Conservation (phyloP, 2,329 filamentous ascomycete genomes). For the Talaromyces funiculosus region DNA sequence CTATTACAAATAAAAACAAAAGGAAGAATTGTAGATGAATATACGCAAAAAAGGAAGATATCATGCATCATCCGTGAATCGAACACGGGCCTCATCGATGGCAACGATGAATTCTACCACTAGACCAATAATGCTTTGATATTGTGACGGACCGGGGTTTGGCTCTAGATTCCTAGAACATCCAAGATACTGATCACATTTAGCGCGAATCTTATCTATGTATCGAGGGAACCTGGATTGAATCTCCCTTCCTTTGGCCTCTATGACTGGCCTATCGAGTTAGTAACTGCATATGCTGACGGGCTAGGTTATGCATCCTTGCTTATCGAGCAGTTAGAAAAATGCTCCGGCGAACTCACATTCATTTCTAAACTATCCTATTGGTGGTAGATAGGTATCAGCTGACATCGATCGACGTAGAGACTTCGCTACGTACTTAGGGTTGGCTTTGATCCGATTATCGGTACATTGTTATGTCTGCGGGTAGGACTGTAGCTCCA, state of each 20-base stretch:
- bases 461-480: background rate
- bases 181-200: background rate
- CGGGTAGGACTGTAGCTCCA: background rate
- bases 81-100: conserved; percentile 19
- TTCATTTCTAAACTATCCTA: background rate
- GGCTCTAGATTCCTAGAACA: accelerated
- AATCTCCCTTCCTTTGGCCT: too few species aligned
- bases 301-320: background rate
- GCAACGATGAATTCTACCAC: conserved; percentile 20
- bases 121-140: conserved; percentile 18
- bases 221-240: background rate
- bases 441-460: background rate
- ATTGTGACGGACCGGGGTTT: background rate
- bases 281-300: too few species aligned
- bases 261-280: too few species aligned
- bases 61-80: conserved; percentile 18
- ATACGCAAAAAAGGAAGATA: background rate
- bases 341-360: background rate
- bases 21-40: background rate
- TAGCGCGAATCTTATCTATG: background rate
- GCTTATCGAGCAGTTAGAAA: background rate
- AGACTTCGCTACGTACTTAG: background rate
- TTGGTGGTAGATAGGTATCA: background rate
- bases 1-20: background rate
- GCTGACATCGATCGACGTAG: background rate